Evolutionary conservation across 192 early-diverging fungal genomes (phyloP).

Genomic region (Coemansia sp.): DNA sequence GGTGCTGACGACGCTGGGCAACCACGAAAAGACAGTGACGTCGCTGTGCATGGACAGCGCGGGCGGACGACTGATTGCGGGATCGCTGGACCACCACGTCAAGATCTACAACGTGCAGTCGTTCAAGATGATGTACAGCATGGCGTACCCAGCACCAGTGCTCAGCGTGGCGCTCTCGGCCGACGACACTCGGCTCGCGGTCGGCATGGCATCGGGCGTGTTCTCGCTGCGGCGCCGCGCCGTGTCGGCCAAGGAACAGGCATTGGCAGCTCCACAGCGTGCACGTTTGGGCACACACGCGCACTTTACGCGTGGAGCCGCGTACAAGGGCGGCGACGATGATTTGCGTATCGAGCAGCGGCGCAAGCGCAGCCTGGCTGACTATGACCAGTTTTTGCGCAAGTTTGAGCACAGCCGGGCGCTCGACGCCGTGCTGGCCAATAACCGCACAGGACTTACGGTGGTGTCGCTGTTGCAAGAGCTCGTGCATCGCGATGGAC

Average conservation of each 20-base stretch:
- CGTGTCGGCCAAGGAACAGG: constrained; percentile 72
- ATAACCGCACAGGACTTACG: constrained; percentile 61
- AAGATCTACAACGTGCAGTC: constrained; percentile 88
- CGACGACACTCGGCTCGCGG: constrained; percentile 83
- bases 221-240: constrained; percentile 82
- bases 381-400: constrained; percentile 83
- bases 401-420: constrained; percentile 88
- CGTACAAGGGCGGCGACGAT: constrained; percentile 57
- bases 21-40: constrained; percentile 97
- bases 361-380: constrained; percentile 61
- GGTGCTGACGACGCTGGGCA: constrained; percentile 72
- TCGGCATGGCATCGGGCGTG: constrained; percentile 89
- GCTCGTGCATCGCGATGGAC: constrained; percentile 81
- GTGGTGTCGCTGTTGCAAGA: constrained; percentile 85
- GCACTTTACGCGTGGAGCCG: constrained; percentile 70
- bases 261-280: constrained; percentile 38
- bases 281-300: constrained; percentile 63
- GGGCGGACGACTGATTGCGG: constrained; percentile 76
- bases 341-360: constrained; percentile 77
- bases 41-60: constrained; percentile 80
- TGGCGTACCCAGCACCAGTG: constrained; percentile 89
- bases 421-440: constrained; percentile 77
- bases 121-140: constrained; percentile 83
- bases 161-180: constrained; percentile 89
- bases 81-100: constrained; percentile 93